Evolutionary conservation across 257 asterid genomes (phyloP).

Genomic region (Fraxinus pennsylvanica): DNA sequence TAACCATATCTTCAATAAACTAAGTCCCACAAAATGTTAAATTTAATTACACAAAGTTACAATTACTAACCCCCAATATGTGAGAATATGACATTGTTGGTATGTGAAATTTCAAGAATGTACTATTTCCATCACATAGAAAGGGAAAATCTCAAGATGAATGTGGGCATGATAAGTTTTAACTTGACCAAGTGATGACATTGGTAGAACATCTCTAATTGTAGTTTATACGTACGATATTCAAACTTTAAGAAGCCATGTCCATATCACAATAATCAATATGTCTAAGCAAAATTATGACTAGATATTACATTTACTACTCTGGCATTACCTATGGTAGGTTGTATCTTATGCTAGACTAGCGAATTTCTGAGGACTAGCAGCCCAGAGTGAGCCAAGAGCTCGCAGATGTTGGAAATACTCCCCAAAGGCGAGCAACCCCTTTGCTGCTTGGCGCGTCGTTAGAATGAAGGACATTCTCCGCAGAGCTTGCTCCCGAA

Average conservation of each 20-base stretch:
- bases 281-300: slow-evolving; percentile 33
- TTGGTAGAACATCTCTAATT: background rate
- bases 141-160: background rate
- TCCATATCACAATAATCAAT: slow-evolving; percentile 9
- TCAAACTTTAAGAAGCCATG: slow-evolving; percentile 23
- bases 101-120: background rate
- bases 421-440: slow-evolving; percentile 80
- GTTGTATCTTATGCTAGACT: slow-evolving; percentile 12
- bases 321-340: slow-evolving; percentile 15
- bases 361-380: slow-evolving; percentile 44
- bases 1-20: too few relatives aligned
- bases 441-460: slow-evolving; percentile 78
- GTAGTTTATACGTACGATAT: slow-evolving; percentile 24
- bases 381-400: slow-evolving; percentile 77
- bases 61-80: too few relatives aligned
- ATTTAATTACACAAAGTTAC: too few relatives aligned
- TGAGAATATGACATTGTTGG: too few relatives aligned
- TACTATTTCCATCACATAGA: too few relatives aligned
- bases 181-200: background rate
- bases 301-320: slow-evolving; percentile 29
- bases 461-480: slow-evolving; percentile 76
- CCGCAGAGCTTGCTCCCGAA: slow-evolving; percentile 84
- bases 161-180: background rate
- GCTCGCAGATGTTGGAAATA: slow-evolving; percentile 80
- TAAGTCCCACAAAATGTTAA: too few relatives aligned